A percentile compares a stretch with the other conserved stretches of the same genome.
Evolutionary conservation across 306 rosid species (phyloP).

Genomic region (Begonia loranthoides): DNA sequence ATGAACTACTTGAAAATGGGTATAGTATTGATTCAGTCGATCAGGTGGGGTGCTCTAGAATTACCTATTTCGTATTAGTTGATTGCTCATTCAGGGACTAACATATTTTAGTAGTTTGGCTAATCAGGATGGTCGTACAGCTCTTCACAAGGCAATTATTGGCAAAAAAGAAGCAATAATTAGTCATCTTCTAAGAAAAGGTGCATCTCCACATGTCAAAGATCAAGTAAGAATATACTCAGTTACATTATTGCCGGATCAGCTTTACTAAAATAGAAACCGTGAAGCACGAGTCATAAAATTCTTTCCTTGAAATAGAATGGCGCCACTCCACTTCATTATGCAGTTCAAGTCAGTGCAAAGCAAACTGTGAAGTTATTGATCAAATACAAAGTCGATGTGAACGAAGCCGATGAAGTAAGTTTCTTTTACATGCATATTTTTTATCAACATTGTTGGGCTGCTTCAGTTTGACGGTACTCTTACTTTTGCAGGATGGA

Average conservation of each 20-base stretch:
- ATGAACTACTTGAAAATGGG: constrained; percentile 65
- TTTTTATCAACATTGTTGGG: too few relatives aligned
- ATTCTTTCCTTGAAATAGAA: constrained; percentile 35
- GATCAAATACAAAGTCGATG: constrained; percentile 64
- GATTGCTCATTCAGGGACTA: constrained; percentile 3
- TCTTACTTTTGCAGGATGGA: constrained; percentile 45
- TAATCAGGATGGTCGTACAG: constrained; percentile 76
- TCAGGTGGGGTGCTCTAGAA: constrained; percentile 18
- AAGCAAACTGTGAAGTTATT: constrained; percentile 74
- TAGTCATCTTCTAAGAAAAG: constrained; percentile 85
- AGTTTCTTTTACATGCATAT: constrained; percentile 5
- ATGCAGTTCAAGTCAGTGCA: constrained; percentile 89
- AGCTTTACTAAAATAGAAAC: too few relatives aligned
- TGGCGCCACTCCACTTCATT: constrained; percentile 95
- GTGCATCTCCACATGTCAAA: constrained; percentile 74
- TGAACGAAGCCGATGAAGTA: constrained; percentile 70
- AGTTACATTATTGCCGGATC: neutral
- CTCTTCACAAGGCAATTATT: constrained; percentile 76
- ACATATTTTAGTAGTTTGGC: constrained; percentile 16
- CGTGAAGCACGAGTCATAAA: neutral
- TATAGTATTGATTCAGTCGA: constrained; percentile 38
- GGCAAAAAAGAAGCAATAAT: constrained; percentile 76
- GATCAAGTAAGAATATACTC: constrained; percentile 45
- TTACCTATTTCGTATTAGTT: neutral
- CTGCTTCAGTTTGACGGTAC: neutral